phyloP scores from a whole-genome alignment of 352 stramenopile genomes.

The Pythium volutum region DNA sequence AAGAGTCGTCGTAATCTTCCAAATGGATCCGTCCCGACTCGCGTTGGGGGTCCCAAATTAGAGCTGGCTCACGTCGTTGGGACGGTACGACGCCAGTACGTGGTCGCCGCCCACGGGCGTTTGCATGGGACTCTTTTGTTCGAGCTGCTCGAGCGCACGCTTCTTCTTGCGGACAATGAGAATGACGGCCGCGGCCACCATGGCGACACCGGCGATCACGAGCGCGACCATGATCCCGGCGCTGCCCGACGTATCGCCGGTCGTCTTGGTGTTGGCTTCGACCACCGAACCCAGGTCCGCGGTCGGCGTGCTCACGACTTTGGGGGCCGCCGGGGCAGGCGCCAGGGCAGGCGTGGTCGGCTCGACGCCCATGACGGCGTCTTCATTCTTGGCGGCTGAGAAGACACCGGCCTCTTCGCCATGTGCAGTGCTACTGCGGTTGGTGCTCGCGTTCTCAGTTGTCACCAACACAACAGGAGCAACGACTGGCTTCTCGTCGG shows the following conservation, averaged over 20 bases:
- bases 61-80: conserved; percentile 4
- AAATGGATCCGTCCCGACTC: not conserved
- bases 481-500: not conserved
- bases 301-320: not conserved
- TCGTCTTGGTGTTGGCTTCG: conserved; percentile 53
- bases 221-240: conserved; percentile 35
- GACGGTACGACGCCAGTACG: conserved; percentile 1
- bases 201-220: conserved; percentile 23
- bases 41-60: conserved; percentile 1
- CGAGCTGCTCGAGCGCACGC: conserved; percentile 34
- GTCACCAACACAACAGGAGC: not conserved
- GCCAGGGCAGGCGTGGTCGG: not conserved
- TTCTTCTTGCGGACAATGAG: conserved; percentile 55
- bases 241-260: conserved; percentile 20
- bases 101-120: conserved; percentile 15
- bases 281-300: not conserved
- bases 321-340: not conserved
- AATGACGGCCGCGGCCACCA: conserved; percentile 42
- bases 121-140: conserved; percentile 38
- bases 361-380: conserved; percentile 8
- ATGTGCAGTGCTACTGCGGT: not conserved
- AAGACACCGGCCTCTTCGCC: not conserved
- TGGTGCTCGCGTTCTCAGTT: not conserved
- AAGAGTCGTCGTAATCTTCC: too few species aligned
- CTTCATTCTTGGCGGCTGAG: conserved; percentile 11